Percentiles rank a stretch among this genome's conserved stretches.
These are phyloP conservation scores for Arachnopeziza araneosa DNA, from an alignment of 2,329 filamentous ascomycete genomes.

Conservation along the genomic window DNA sequence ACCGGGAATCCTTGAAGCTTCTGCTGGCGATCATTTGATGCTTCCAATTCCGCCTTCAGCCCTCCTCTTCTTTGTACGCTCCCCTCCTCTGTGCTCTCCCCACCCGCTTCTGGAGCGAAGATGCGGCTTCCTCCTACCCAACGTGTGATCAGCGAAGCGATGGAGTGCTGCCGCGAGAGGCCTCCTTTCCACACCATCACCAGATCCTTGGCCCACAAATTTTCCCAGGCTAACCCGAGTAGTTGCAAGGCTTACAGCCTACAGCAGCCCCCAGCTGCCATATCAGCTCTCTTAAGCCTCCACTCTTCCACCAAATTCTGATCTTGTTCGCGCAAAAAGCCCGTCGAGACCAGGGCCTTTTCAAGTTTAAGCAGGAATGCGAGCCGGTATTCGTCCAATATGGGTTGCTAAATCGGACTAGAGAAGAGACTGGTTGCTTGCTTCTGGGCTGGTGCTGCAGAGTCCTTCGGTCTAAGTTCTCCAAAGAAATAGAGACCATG, in stretches of 20 bases:
- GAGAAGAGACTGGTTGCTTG: not conserved
- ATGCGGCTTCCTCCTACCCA: not conserved
- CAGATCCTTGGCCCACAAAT: not conserved
- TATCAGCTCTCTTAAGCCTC: slow-evolving; percentile 7
- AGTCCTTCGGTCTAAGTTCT: not conserved
- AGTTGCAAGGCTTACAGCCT: slow-evolving; percentile 5
- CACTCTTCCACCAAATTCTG: slow-evolving; percentile 5
- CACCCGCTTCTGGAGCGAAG: slow-evolving; percentile 1
- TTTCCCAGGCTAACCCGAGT: not conserved
- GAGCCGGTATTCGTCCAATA: not conserved
- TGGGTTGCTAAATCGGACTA: not conserved
- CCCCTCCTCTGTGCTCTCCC: not conserved
- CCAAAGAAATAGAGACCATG: not conserved
- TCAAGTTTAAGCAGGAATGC: not conserved
- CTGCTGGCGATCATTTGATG: slow-evolving; percentile 5
- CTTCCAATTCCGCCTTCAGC: slow-evolving; percentile 5
- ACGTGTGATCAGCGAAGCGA: not conserved
- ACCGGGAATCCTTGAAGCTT: slow-evolving; percentile 1
- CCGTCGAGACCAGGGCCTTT: not conserved
- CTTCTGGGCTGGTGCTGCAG: not conserved
- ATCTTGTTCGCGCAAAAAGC: slow-evolving; percentile 2
- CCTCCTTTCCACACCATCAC: not conserved
- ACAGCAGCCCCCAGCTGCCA: slow-evolving; percentile 1
- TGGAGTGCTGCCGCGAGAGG: not conserved
- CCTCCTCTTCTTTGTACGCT: not conserved